Conservation (phyloP, 805 yeast species). For the Teunomyces lycoperdinae region DNA sequence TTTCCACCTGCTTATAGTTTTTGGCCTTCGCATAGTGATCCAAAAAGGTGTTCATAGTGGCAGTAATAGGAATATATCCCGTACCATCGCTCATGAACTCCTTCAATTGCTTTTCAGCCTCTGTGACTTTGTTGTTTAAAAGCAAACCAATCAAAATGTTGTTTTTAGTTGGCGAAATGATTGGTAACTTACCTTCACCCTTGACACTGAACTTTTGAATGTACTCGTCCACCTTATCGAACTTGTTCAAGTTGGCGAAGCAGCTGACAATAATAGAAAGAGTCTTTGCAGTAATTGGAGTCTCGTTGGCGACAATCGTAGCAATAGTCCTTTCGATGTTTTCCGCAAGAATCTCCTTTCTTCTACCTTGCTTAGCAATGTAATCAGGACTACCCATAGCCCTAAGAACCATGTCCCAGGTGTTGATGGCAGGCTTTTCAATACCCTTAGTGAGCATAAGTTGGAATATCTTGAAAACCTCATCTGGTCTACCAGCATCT, state of each 20-base stretch:
- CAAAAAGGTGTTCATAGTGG: conserved; percentile 53
- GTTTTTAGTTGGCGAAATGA: conserved; percentile 41
- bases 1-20: conserved; percentile 47
- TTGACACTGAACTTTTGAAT: conserved; percentile 28
- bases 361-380: conserved; percentile 21
- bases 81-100: conserved; percentile 32
- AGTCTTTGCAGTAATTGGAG: conserved; percentile 46
- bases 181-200: conserved; percentile 20
- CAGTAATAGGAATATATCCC: conserved; percentile 41
- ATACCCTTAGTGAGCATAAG: conserved; percentile 39
- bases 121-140: conserved; percentile 34
- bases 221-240: conserved; percentile 42
- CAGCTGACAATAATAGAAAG: conserved; percentile 47
- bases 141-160: conserved; percentile 45
- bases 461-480: conserved; percentile 50
- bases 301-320: conserved; percentile 25
- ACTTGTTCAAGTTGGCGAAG: conserved; percentile 36
- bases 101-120: conserved; percentile 44
- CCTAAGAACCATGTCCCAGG: conserved; percentile 61
- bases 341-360: conserved; percentile 18
- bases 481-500: conserved; percentile 29
- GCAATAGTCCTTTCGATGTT: conserved; percentile 27
- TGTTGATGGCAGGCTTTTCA: conserved; percentile 35
- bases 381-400: conserved; percentile 41
- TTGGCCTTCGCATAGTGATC: conserved; percentile 36